Evolutionary conservation across 2,329 filamentous ascomycete genomes (phyloP).

Genomic region (Harringtonia aguacate): DNA sequence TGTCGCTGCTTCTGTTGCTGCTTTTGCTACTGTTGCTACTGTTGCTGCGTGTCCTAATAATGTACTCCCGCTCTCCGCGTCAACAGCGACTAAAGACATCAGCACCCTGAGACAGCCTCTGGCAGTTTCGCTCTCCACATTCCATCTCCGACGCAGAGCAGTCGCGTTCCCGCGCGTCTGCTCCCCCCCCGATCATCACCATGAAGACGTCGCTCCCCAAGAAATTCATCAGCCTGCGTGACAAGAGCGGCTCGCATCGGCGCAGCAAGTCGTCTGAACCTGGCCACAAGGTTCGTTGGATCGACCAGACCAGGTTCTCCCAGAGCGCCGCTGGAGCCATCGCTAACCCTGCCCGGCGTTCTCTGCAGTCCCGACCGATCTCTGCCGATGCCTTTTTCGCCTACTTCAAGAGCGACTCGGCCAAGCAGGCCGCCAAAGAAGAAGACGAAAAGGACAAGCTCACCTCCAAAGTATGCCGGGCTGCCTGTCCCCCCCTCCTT

Average conservation of each 20-base stretch:
- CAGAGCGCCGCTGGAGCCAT: too few species aligned
- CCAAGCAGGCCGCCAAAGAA: conserved; percentile 45
- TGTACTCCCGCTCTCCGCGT: not conserved
- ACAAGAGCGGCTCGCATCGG: conserved; percentile 46
- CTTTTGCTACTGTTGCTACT: too few species aligned
- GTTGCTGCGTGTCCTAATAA: not conserved
- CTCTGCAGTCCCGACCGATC: conserved; percentile 35
- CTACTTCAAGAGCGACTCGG: conserved; percentile 52
- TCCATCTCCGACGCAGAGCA: too few species aligned
- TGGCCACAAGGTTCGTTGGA: conserved; percentile 36
- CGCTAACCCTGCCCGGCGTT: too few species aligned
- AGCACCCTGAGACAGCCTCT: not conserved
- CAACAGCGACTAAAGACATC: not conserved
- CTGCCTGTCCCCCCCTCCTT: not conserved
- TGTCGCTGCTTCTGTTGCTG: too few species aligned
- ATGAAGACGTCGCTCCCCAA: conserved; percentile 46
- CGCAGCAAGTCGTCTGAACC: conserved; percentile 46
- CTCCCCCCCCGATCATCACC: too few species aligned
- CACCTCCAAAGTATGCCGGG: conserved; percentile 7
- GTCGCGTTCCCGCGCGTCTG: too few species aligned
- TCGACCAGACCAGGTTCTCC: too few species aligned
- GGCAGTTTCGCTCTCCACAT: too few species aligned
- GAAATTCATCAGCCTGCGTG: conserved; percentile 60
- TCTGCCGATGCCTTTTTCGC: conserved; percentile 49
- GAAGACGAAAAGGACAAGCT: conserved; percentile 32